Conservation (phyloP, 2,329 filamentous ascomycete species). For the Volutella citrinella region DNA sequence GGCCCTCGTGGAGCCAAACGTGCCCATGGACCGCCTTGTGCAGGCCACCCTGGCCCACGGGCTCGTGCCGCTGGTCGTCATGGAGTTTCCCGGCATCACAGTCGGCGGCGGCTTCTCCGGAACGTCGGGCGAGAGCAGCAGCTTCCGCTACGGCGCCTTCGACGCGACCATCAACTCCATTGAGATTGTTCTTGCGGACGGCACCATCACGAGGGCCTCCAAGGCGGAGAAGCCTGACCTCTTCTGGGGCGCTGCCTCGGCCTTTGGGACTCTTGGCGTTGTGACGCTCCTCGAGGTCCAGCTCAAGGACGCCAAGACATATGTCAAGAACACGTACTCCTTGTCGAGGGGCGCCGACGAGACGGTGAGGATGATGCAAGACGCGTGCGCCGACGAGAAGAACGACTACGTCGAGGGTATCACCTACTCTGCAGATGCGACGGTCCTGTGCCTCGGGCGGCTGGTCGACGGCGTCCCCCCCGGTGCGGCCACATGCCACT, state of each 20-base stretch:
- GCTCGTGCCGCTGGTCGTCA: slow-evolving; percentile 63
- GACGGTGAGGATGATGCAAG: slow-evolving; percentile 41
- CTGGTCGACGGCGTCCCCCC: slow-evolving; percentile 47
- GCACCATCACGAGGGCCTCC: slow-evolving; percentile 53
- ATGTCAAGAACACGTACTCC: slow-evolving; percentile 57
- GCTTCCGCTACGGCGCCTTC: slow-evolving; percentile 65
- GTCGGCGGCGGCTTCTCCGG: slow-evolving; percentile 65
- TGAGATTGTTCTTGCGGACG: slow-evolving; percentile 64
- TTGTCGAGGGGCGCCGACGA: slow-evolving; percentile 39
- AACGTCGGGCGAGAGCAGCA: slow-evolving; percentile 66
- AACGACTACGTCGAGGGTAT: slow-evolving; percentile 70
- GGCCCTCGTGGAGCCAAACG: slow-evolving; percentile 68
- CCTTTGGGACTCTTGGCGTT: slow-evolving; percentile 65
- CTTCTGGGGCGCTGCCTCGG: slow-evolving; percentile 62
- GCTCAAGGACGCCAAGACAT: slow-evolving; percentile 51
- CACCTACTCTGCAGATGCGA: slow-evolving; percentile 52
- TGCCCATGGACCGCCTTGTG: slow-evolving; percentile 64
- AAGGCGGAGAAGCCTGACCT: slow-evolving; percentile 54
- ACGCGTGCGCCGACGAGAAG: slow-evolving; percentile 34
- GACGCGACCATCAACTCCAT: slow-evolving; percentile 59
- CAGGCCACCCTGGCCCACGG: slow-evolving; percentile 52
- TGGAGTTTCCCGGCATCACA: slow-evolving; percentile 73
- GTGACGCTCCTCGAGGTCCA: slow-evolving; percentile 61
- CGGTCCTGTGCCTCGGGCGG: slow-evolving; percentile 60
- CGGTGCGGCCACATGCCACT: slow-evolving; percentile 36